phyloP scores from a whole-genome alignment of 1,139 yeast species.

The Debaryomycetaceae sp. region DNA sequence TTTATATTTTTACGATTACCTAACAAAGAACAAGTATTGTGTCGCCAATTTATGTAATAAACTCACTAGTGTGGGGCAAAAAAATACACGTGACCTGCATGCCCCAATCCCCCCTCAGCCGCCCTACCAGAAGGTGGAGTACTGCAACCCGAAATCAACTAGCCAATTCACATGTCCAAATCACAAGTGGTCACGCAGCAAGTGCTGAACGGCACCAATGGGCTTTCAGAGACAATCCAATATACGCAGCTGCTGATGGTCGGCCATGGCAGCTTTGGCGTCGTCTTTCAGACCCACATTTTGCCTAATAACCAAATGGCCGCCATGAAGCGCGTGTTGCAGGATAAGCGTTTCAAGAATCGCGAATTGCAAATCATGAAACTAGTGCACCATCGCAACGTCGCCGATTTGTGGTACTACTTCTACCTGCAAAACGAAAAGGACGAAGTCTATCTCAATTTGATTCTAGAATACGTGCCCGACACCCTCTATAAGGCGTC shows the following conservation, averaged over 20 bases:
- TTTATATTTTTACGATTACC: no score
- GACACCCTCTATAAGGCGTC: constrained; percentile 89
- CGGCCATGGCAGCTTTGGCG: constrained; percentile 97
- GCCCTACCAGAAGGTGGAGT: no score
- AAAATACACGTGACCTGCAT: no score
- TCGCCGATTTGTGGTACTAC: constrained; percentile 80
- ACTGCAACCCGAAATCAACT: no score
- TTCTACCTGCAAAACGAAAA: constrained; percentile 75
- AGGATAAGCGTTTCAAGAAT: constrained; percentile 91
- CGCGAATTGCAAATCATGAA: constrained; percentile 96
- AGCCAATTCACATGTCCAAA: no score
- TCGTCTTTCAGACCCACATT: constrained; percentile 80
- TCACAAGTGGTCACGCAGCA: constrained; percentile 56
- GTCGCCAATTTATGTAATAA: no score
- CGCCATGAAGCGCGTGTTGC: constrained; percentile 90
- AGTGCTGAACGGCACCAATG: constrained; percentile 68
- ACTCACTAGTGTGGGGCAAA: no score
- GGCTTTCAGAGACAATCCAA: constrained; percentile 46
- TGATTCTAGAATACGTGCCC: constrained; percentile 86
- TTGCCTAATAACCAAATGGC: constrained; percentile 67
- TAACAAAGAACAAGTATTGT: no score
- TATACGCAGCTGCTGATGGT: constrained; percentile 77
- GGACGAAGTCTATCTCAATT: constrained; percentile 75
- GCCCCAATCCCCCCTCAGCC: no score
- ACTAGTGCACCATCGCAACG: constrained; percentile 72